Conservation (phyloP, 2,329 filamentous ascomycete species). For the Juglanconis sp. region DNA sequence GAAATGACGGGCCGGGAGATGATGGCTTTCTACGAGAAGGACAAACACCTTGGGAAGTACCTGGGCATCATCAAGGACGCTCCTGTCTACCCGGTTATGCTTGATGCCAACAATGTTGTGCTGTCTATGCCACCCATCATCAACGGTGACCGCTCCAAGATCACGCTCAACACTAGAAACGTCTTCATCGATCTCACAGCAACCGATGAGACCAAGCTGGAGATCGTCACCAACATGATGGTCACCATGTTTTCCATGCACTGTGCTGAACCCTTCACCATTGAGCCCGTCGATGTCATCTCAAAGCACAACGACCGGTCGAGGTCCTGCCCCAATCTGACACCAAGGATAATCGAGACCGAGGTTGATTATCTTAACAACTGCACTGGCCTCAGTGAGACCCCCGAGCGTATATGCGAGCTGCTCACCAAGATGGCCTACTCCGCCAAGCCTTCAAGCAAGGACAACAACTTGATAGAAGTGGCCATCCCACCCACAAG, state of each 20-base stretch:
- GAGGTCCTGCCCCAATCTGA: slow-evolving; percentile 75
- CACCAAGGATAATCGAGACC: slow-evolving; percentile 72
- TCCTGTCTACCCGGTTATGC: slow-evolving; percentile 92
- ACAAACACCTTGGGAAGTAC: slow-evolving; percentile 86
- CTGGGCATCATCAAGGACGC: slow-evolving; percentile 93
- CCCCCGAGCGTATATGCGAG: slow-evolving; percentile 71
- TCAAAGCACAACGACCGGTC: slow-evolving; percentile 87
- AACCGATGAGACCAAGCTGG: slow-evolving; percentile 91
- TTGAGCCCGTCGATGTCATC: slow-evolving; percentile 89
- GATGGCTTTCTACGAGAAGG: slow-evolving; percentile 93
- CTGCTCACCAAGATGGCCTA: slow-evolving; percentile 88
- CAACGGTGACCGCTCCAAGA: slow-evolving; percentile 96
- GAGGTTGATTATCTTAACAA: slow-evolving; percentile 92
- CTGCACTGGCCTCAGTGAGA: slow-evolving; percentile 78
- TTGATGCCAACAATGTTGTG: slow-evolving; percentile 80
- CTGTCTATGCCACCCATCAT: slow-evolving; percentile 97
- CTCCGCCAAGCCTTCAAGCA: slow-evolving; percentile 69
- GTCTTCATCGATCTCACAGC: slow-evolving; percentile 97
- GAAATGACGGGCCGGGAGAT: slow-evolving; percentile 83
- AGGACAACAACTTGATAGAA: slow-evolving; percentile 69
- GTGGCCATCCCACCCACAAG: slow-evolving; percentile 83
- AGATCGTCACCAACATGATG: slow-evolving; percentile 93
- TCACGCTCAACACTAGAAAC: slow-evolving; percentile 84
- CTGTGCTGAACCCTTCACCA: slow-evolving; percentile 81
- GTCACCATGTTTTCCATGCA: slow-evolving; percentile 97